Conservation (phyloP, 108 stramenopile species). For the Heterococcus sp. region DNA sequence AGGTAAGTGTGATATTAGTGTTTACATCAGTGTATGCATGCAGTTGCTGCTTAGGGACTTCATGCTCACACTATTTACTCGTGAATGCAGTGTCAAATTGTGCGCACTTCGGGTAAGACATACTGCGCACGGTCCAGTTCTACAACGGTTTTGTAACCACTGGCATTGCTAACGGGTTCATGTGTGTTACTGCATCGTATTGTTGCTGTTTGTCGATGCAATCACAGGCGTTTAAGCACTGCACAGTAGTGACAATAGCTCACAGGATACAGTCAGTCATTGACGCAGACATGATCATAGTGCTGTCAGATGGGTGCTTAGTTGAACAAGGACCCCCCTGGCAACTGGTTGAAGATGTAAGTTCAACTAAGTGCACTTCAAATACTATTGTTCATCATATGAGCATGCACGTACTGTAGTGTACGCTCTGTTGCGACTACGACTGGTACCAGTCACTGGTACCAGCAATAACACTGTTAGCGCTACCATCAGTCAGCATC, state of each 20-base stretch:
- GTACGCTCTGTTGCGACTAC: not conserved
- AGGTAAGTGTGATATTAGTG: not conserved
- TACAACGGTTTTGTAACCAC: too few species aligned
- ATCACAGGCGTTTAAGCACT: conserved; percentile 56
- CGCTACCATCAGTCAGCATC: not conserved
- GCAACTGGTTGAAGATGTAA: not conserved
- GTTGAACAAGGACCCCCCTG: conserved; percentile 54
- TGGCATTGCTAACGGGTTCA: too few species aligned
- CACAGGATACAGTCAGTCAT: conserved; percentile 83
- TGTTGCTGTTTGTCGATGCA: too few species aligned
- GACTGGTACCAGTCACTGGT: too few species aligned
- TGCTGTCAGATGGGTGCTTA: conserved; percentile 71
- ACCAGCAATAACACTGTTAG: not conserved
- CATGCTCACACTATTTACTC: too few species aligned
- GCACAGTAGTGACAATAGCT: conserved; percentile 84
- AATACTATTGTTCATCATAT: not conserved
- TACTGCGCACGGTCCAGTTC: too few species aligned
- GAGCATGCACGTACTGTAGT: not conserved
- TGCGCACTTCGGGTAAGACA: too few species aligned
- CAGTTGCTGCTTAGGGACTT: too few species aligned
- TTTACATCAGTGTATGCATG: too few species aligned
- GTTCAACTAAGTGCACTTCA: not conserved
- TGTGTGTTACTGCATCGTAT: too few species aligned
- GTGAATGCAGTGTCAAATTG: too few species aligned
- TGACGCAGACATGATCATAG: conserved; percentile 79